Percentiles rank a stretch among this genome's conserved stretches.
phyloP scores from a whole-genome alignment of 2,329 filamentous ascomycete species.

The Conoideocrella luteorostrata region DNA sequence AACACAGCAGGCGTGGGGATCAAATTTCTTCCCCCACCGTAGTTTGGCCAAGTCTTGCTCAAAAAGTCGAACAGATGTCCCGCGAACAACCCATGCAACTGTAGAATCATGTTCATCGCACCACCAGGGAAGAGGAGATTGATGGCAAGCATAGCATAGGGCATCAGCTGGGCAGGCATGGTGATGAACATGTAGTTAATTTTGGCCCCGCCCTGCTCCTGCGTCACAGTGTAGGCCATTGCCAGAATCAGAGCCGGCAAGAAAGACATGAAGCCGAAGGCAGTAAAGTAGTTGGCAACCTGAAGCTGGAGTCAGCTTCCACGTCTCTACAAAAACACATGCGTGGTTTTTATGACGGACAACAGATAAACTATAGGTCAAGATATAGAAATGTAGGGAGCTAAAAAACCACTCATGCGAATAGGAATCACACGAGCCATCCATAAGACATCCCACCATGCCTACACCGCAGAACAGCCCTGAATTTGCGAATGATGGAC shows the following conservation, averaged over 20 bases:
- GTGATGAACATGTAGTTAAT: conserved; percentile 76
- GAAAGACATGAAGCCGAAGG: conserved; percentile 37
- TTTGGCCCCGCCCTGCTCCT: conserved; percentile 74
- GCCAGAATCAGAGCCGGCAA: conserved; percentile 66
- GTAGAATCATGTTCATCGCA: conserved; percentile 48
- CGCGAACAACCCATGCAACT: conserved; percentile 73
- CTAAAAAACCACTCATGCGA: conserved; percentile 54
- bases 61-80: conserved; percentile 90
- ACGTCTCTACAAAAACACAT: neutral
- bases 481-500: conserved; percentile 63
- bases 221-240: conserved; percentile 74
- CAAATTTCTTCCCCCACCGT: conserved; percentile 74
- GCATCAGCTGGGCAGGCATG: conserved; percentile 75
- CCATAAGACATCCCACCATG: conserved; percentile 70
- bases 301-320: conserved; percentile 17
- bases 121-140: conserved; percentile 62
- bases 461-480: conserved; percentile 60
- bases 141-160: conserved; percentile 70
- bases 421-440: conserved; percentile 59
- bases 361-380: neutral
- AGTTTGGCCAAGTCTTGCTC: conserved; percentile 79
- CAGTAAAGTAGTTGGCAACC: conserved; percentile 25
- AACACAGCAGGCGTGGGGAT: conserved; percentile 70
- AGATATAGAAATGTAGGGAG: conserved; percentile 50
- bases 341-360: neutral